A percentile compares a stretch with the other conserved stretches of the same genome.
phyloP scores from a whole-genome alignment of 371 early-diverging fungal genomes.

The Rhizopus stolonifer region DNA sequence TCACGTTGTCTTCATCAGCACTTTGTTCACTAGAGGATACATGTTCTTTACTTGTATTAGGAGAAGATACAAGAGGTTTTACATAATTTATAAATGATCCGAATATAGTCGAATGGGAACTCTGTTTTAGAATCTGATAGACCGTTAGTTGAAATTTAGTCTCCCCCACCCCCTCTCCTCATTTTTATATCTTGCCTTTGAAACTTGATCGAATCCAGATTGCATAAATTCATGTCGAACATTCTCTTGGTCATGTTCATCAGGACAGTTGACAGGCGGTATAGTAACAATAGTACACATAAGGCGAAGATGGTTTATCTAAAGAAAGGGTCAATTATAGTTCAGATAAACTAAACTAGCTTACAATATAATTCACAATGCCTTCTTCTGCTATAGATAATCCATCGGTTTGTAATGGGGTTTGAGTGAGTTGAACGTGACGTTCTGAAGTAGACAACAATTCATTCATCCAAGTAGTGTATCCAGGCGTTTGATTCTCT shows the following conservation, averaged over 20 bases:
- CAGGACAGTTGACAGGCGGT: conserved; percentile 33
- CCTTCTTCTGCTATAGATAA: conserved; percentile 53
- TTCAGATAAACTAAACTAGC: no score
- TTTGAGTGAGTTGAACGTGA: conserved; percentile 47
- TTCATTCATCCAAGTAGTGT: conserved; percentile 54
- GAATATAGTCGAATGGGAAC: conserved; percentile 60
- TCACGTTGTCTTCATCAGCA: no score
- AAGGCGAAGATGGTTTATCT: conserved; percentile 47
- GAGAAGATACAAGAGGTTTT: conserved; percentile 29
- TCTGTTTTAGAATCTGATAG: conserved; percentile 44
- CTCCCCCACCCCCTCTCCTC: conserved; percentile 2
- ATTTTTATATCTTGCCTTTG: conserved; percentile 25
- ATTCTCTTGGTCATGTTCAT: conserved; percentile 41
- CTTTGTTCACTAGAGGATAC: no score
- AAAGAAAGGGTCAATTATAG: neutral
- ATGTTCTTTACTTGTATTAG: no score
- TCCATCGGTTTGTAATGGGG: conserved; percentile 30
- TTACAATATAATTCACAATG: conserved; percentile 49
- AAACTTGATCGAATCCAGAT: conserved; percentile 48
- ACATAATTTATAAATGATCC: conserved; percentile 41
- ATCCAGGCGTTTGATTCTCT: no score
- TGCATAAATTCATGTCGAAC: conserved; percentile 48
- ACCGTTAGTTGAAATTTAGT: conserved; percentile 14
- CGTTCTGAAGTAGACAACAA: conserved; percentile 39
- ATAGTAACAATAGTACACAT: conserved; percentile 45